These are phyloP conservation scores for Berberis thunbergii DNA, from an alignment of 164 flowering plant genomes.

Conservation along the genomic window DNA sequence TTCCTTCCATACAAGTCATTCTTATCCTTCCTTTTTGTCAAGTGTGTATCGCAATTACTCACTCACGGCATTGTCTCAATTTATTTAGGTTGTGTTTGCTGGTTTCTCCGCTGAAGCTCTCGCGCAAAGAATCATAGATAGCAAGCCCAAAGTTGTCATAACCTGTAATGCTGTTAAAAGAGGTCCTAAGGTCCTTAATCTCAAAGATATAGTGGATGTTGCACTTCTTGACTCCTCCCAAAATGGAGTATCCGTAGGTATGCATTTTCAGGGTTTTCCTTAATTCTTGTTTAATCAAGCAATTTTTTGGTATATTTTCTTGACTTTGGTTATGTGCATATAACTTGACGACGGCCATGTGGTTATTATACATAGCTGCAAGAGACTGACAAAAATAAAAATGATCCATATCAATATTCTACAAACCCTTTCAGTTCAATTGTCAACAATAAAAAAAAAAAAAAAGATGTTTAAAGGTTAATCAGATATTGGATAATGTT, in stretches of 20 bases:
- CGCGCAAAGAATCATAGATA: constrained; percentile 82
- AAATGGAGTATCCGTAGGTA: constrained; percentile 63
- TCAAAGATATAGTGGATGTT: constrained; percentile 87
- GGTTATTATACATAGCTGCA: too few species aligned
- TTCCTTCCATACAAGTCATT: background rate
- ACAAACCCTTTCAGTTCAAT: too few species aligned
- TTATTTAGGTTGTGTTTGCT: constrained; percentile 89
- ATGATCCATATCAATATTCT: too few species aligned
- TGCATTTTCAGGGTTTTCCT: constrained; percentile 2
- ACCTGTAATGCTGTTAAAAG: constrained; percentile 95
- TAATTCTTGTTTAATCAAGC: background rate
- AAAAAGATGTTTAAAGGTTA: too few species aligned
- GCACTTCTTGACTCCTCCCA: constrained; percentile 55
- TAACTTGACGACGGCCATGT: too few species aligned
- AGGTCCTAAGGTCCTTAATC: constrained; percentile 70
- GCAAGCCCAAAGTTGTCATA: constrained; percentile 80
- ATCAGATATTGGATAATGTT: too few species aligned
- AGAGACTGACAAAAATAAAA: too few species aligned
- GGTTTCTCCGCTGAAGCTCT: constrained; percentile 95
- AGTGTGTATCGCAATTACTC: background rate
- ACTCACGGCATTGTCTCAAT: constrained; percentile 4
- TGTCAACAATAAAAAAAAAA: too few species aligned
- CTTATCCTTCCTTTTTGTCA: background rate
- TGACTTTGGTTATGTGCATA: constrained; percentile 1
- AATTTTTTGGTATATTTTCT: background rate